A percentile compares a stretch with the other conserved stretches of the same genome.
These are phyloP conservation scores for Yamadazyma insecticola DNA, from an alignment of 805 yeast genomes.

Conservation along the genomic window DNA sequence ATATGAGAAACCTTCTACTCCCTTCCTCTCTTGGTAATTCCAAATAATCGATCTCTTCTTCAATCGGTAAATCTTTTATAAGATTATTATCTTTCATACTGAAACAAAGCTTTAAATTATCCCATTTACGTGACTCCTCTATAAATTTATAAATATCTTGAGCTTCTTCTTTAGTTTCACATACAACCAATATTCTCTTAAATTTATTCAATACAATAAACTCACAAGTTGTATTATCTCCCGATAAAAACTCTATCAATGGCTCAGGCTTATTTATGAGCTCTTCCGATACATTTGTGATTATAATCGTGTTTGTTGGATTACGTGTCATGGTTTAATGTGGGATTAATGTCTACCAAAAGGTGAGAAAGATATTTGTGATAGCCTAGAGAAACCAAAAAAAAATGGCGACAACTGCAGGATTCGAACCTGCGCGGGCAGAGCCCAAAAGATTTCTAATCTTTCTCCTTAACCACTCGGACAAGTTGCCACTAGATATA, in stretches of 20 bases:
- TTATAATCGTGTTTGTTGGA: slow-evolving; percentile 33
- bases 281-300: slow-evolving; percentile 22
- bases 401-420: slow-evolving; percentile 53
- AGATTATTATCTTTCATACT: slow-evolving; percentile 31
- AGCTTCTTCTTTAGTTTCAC: slow-evolving; percentile 21
- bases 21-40: slow-evolving; percentile 38
- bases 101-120: slow-evolving; percentile 17
- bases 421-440: slow-evolving; percentile 65
- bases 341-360: too few species aligned
- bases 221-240: slow-evolving; percentile 23
- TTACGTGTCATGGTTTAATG: slow-evolving; percentile 11
- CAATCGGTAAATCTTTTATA: slow-evolving; percentile 7
- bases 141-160: slow-evolving; percentile 15
- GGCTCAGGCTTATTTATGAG: slow-evolving; percentile 22
- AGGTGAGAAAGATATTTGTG: too few species aligned
- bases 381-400: too few species aligned
- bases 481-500: slow-evolving; percentile 37
- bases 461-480: slow-evolving; percentile 40
- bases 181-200: slow-evolving; percentile 29
- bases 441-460: slow-evolving; percentile 47
- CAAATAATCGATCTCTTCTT: slow-evolving; percentile 21
- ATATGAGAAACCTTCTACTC: slow-evolving; percentile 35
- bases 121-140: slow-evolving; percentile 12
- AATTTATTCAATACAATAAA: slow-evolving; percentile 29
- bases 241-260: slow-evolving; percentile 22